Evolutionary conservation across 2,329 filamentous ascomycete species (phyloP).

Genomic region (Colletotrichum siamense): DNA sequence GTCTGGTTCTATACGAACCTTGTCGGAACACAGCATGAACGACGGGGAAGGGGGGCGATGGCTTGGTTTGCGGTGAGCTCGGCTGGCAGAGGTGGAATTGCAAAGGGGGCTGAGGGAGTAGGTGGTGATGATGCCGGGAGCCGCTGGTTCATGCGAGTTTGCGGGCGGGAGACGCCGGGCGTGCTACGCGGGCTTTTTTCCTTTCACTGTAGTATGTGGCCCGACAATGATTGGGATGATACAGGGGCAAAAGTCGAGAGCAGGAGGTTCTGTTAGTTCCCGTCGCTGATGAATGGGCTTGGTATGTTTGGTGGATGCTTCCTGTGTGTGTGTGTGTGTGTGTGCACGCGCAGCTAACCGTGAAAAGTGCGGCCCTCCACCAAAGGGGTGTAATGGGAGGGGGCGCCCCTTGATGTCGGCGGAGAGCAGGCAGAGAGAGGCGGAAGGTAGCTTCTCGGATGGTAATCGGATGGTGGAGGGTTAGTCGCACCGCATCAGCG

Average conservation of each 20-base stretch:
- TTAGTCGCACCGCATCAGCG: neutral
- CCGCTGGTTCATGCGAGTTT: neutral
- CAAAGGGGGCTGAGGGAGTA: neutral
- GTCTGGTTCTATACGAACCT: conserved; percentile 13
- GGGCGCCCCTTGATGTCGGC: neutral
- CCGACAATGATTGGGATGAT: neutral
- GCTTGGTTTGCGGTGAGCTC: neutral
- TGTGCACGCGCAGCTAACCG: neutral
- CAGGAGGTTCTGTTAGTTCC: neutral
- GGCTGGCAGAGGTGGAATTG: neutral
- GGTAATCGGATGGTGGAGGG: neutral
- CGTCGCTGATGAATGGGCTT: neutral
- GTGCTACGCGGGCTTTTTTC: neutral
- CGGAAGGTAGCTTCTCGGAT: neutral
- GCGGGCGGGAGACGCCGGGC: neutral
- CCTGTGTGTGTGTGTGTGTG: neutral
- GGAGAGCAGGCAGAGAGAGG: neutral
- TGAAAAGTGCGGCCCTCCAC: neutral
- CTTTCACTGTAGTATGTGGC: neutral
- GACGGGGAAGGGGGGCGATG: neutral
- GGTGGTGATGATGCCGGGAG: neutral
- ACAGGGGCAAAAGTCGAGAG: neutral
- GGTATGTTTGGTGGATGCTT: neutral
- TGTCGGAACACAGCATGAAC: conserved; percentile 20
- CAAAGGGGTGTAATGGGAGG: neutral